Evolutionary conservation across 2,329 filamentous ascomycete genomes (phyloP).

Genomic region (Aspergillus arachidicola): DNA sequence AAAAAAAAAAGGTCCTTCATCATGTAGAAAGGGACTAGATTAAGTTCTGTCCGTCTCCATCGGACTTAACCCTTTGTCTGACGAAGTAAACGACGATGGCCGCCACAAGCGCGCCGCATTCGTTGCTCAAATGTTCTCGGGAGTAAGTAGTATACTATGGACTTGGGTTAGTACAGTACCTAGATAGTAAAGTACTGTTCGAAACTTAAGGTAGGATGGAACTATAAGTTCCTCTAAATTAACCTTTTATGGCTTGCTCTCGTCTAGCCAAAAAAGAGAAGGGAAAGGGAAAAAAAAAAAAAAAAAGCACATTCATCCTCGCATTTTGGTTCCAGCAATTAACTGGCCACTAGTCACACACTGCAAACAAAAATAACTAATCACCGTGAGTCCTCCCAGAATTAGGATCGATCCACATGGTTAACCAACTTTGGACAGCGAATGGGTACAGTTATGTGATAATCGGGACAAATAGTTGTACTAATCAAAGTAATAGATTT

Average conservation of each 20-base stretch:
- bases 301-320: neutral
- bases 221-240: neutral
- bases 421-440: slow-evolving; percentile 4
- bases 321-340: neutral
- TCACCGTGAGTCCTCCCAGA: neutral
- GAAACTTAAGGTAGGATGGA: neutral
- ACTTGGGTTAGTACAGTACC: neutral
- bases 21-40: neutral
- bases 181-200: too few relatives aligned
- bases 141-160: neutral
- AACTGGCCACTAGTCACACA: neutral
- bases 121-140: neutral
- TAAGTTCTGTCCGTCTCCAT: neutral
- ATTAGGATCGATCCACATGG: slow-evolving; percentile 5
- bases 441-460: neutral
- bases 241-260: neutral
- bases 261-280: neutral
- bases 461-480: slow-evolving; percentile 1
- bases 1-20: neutral
- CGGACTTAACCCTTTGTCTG: slow-evolving; percentile 2
- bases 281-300: neutral
- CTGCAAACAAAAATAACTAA: neutral
- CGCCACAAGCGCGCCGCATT: slow-evolving; percentile 11
- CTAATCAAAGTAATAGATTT: neutral
- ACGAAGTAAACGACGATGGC: slow-evolving; percentile 2